Base-by-base conservation (phyloP, 306 rosid species). In the Inga oerstediana region DNA sequence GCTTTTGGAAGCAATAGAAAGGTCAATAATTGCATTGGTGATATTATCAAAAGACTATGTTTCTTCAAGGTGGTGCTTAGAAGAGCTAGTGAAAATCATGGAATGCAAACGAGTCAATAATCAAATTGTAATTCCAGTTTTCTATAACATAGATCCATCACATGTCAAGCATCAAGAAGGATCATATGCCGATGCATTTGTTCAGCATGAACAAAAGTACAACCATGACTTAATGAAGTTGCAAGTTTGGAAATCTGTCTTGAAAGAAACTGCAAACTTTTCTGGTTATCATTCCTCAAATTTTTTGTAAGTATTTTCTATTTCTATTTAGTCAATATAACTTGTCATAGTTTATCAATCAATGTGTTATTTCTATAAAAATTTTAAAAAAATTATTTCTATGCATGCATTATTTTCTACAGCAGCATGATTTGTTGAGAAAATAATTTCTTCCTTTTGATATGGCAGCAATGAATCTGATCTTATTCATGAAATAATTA, bases 1-100 rank as follows among this genome's bases (percentile, higher is more conserved):
- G 9, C 80, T 76, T 35, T 2, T 41, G 5, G 10, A 39, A 58
- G 71, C 80, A 58, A 59, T 76, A n/a, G 24, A 76, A 43, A 17
- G 6, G 13, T 58, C 71, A 14, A 4, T 0, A 15, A 58, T 76
- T 13, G 61, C 80, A 3, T 5, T 76, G 12, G 8, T 76, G 15
- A 58, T 76, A 13, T 76, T 76, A 16, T 58, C 70, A 1, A 8
- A 76, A 22, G 3, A 58, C 14, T 76, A 13, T 76, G 80, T 43
- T 58, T n/a, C 80, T 58, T 76, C 80, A 39, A 76, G 15, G 24
- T 76, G 80, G 80, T 76, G 71, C 22, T 39, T 76, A 34, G 71
- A 76, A 2, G 80, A 76, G 41, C 71, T 76, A 2, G 52, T 11
- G 7, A 20, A 56, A 54, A 75, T 54, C 24, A 54, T 56, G 1